Conservation (phyloP, 2,329 filamentous ascomycete species). For the Aspergillus cejpii region DNA sequence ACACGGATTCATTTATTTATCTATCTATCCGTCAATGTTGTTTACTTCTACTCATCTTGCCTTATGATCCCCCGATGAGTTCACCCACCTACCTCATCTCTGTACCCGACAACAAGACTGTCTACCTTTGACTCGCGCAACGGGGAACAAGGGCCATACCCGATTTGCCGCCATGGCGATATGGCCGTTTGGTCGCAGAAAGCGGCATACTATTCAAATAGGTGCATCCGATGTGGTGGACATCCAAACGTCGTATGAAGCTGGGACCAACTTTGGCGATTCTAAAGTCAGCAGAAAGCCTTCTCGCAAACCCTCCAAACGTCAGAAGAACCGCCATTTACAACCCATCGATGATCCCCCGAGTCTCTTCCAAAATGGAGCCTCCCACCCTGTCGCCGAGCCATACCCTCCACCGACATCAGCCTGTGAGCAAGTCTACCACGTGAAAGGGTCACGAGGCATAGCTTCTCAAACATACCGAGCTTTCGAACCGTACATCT, state of each 20-base stretch:
- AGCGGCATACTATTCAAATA: constrained; percentile 56
- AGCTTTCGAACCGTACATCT: constrained; percentile 24
- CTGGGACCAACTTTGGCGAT: constrained; percentile 21
- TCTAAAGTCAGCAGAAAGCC: constrained; percentile 26
- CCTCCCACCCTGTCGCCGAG: constrained; percentile 7
- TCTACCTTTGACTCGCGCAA: constrained; percentile 18
- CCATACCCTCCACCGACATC: constrained; percentile 19
- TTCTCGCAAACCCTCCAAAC: constrained; percentile 32
- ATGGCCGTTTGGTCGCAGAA: constrained; percentile 75
- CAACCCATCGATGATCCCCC: constrained; percentile 23
- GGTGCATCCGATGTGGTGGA: constrained; percentile 47
- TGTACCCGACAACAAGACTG: constrained; percentile 13
- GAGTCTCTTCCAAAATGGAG: constrained; percentile 8
- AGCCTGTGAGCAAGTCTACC: constrained; percentile 17
- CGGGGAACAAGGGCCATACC: constrained; percentile 10
- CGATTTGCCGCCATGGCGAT: constrained; percentile 56
- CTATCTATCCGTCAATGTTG: not conserved
- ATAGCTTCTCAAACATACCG: constrained; percentile 7
- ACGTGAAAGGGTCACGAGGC: constrained; percentile 11
- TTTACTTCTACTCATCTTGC: constrained; percentile 1
- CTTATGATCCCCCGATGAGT: constrained; percentile 24
- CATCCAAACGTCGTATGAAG: constrained; percentile 32
- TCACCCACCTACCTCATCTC: constrained; percentile 16
- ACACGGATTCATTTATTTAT: not conserved
- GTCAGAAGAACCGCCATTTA: constrained; percentile 27